Base-by-base conservation (phyloP, 2,329 filamentous ascomycete species). In the Verticillium isaacii region DNA sequence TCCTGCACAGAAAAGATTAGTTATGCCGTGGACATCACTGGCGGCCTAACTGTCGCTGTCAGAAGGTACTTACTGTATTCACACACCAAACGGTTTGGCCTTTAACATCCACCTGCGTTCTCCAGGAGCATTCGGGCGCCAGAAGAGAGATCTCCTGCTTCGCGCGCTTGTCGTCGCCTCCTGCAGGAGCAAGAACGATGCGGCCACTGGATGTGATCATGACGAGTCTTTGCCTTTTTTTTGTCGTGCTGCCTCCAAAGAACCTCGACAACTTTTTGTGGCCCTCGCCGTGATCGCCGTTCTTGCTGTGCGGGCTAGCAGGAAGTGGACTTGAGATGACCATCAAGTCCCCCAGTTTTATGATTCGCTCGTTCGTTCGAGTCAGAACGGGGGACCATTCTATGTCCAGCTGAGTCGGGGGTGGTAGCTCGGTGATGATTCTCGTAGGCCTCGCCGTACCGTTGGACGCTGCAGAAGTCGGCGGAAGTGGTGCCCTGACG, bases 371-470 rank as follows among this genome's bases (percentile, higher is more conserved):
- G 71, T 98, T 97, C 63, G 87, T 89, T 70, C 89, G 88, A 11
- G 91, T 97, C 61, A 99, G 80, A 5, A 99, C 93, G 1, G 95
- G 95, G 0, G 94, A 97, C 95, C 95, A 99, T 76, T 99, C 95
- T 62, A 99, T 96, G 71, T 99, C 95, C 32, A 99, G 81, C 74
- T 98, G 95, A 58, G 91, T 97, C 0, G 95, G 95, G n/a, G 95
- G 94, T 17, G 95, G 93, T 11, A 99, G 82, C 74, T 99, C 95
- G 1, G 95, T 98, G 64, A 99, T 96, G 63, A 97, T 88, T 64
- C 93, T 84, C 2, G 91, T 84, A 36, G 93, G 90, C 61, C 92
- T 81, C 32, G 80, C 77, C 37, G 76, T 73, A 39, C 80, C 80
- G 60, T 83, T 85, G 1, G 73, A 72, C 63, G 66, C 73, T 63